Base-by-base conservation (phyloP, 2,329 filamentous ascomycete genomes). In the Lomentospora prolificans region DNA sequence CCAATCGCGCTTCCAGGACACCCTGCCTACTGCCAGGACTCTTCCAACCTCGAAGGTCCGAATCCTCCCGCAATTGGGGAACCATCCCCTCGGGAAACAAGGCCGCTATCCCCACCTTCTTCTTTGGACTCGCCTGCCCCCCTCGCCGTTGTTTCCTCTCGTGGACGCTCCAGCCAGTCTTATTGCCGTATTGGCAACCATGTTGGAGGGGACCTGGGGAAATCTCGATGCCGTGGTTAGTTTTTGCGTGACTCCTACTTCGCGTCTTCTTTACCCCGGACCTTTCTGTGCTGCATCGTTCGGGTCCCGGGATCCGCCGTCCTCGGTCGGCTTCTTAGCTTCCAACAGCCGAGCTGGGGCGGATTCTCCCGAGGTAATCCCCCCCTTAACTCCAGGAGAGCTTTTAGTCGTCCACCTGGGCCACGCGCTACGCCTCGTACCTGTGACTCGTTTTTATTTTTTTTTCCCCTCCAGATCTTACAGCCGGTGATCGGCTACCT, bases 231-330 rank as follows among this genome's bases (percentile, higher is more conserved):
- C 17, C 22, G 8, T 22, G 24, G 22, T 25, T 48, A 12, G 17
- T 22, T 48, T 24, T 10, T 46, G 10, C 3, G 3, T 24, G 14
- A 4, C 41, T 24, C 44, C n/a, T 25, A 22, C 22, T 10, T 48
- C 24, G 44, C 10, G 30, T 12, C 12, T 33, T 48, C 44, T 12
- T 48, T 48, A 48, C 44, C 44, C 44, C 44, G 22, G 44, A 48
- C 44, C 22, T 22, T 25, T 48, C 17, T 48, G 12, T 12, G 30
- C 30, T 33, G 30, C 30, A 51, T 12, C 48, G n/a, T 10, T 27
- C 33, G 24, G 31, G 50, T 31, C 51, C 51, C 25, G 51, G n/a
- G 33, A 53, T 53, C 51, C 51, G 51, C 51, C 51, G 51, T 39
- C 30, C 33, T 53, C 51, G 51, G 51, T 3, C 51, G 31, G 30